phyloP scores from a whole-genome alignment of 202 grass and related monocot species.

The Cymbopogon flexuosus region DNA sequence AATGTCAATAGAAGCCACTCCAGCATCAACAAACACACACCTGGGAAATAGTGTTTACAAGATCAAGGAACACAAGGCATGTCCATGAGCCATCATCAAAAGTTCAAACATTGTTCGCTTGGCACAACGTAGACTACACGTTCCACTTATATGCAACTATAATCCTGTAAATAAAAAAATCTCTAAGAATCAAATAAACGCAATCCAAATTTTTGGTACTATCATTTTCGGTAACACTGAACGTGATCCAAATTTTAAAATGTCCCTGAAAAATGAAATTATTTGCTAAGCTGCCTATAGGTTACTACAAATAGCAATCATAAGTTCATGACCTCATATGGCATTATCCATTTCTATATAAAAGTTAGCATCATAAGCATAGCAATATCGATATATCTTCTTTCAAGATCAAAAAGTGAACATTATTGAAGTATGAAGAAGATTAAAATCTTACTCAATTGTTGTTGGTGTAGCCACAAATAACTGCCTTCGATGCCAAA shows the following conservation, averaged over 20 bases:
- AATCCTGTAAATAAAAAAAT: conserved; percentile 18
- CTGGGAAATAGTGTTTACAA: conserved; percentile 42
- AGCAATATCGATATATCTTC: background rate
- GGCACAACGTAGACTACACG: background rate
- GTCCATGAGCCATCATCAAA: background rate
- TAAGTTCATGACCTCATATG: background rate
- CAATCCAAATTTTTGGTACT: background rate
- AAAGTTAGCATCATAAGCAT: conserved; percentile 1
- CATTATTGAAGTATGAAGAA: conserved; percentile 11
- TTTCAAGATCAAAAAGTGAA: background rate
- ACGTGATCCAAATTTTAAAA: conserved; percentile 9
- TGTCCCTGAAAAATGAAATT: background rate
- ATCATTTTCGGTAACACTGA: background rate
- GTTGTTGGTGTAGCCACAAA: conserved; percentile 99
- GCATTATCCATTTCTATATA: conserved; percentile 1
- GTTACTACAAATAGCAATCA: background rate
- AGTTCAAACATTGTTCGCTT: background rate
- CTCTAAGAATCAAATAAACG: background rate
- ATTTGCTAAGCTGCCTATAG: background rate
- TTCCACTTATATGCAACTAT: conserved; percentile 8
- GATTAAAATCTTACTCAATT: conserved; percentile 76
- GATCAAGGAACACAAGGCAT: conserved; percentile 20
- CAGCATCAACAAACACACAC: conserved; percentile 98
- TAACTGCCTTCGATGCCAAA: conserved; percentile 95
- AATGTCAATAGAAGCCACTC: conserved; percentile 82